Conservation (phyloP, 148 eudicot genomes). For the Rhododendron henanense region DNA sequence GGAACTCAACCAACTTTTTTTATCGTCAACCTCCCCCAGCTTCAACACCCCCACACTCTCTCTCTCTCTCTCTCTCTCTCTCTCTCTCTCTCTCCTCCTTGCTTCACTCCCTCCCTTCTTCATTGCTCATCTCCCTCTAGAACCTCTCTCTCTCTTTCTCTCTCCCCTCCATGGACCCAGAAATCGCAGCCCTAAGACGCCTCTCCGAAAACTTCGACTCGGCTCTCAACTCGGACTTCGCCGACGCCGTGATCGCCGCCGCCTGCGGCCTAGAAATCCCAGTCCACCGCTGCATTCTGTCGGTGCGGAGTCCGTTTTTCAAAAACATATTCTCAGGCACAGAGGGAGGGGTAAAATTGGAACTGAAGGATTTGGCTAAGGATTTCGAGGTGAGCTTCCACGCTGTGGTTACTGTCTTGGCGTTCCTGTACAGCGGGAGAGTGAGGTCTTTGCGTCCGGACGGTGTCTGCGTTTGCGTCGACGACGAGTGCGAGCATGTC, state of each 20-base stretch:
- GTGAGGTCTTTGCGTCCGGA: conserved; percentile 38
- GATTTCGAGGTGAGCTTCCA: conserved; percentile 64
- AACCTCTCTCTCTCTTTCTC: neutral
- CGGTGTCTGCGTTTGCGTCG: conserved; percentile 67
- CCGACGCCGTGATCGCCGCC: conserved; percentile 58
- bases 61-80: neutral
- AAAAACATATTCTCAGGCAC: conserved; percentile 20
- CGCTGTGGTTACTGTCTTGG: conserved; percentile 56
- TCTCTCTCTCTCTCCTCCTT: neutral
- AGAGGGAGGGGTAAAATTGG: conserved; percentile 39
- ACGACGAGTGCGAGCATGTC: conserved; percentile 59
- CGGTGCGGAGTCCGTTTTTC: conserved; percentile 60
- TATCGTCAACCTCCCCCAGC: too few species aligned
- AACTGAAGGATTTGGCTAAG: conserved; percentile 52
- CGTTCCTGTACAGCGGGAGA: conserved; percentile 65
- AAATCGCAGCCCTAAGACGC: conserved; percentile 40
- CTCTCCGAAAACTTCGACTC: conserved; percentile 59
- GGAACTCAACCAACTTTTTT: too few species aligned
- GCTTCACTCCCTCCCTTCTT: neutral
- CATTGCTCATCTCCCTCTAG: neutral
- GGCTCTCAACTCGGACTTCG: conserved; percentile 24
- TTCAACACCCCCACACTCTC: too few species aligned
- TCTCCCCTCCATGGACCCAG: conserved; percentile 17
- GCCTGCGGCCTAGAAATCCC: conserved; percentile 39
- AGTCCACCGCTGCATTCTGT: conserved; percentile 74